Conservation (phyloP, 306 rosid genomes). For the Malus orientalis region DNA sequence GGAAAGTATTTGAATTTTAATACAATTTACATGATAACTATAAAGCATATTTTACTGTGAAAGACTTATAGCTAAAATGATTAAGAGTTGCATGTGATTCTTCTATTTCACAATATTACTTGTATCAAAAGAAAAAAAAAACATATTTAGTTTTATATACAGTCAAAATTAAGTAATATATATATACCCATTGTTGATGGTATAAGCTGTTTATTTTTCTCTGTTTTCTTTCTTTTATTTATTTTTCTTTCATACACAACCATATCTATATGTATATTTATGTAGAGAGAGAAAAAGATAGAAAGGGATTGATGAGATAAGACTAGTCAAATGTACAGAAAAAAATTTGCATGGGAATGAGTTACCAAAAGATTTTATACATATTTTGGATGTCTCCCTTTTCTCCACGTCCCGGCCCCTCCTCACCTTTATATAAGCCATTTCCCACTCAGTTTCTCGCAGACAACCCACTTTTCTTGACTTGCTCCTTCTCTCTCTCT, state of each 20-base stretch:
- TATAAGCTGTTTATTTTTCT: not conserved
- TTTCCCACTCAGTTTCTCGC: constrained; percentile 26
- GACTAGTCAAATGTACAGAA: constrained; percentile 29
- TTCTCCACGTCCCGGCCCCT: not conserved
- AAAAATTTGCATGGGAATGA: constrained; percentile 16
- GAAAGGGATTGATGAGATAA: constrained; percentile 2
- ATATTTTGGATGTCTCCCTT: not conserved
- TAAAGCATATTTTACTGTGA: no score
- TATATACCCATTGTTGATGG: not conserved
- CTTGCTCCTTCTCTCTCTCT: constrained; percentile 13
- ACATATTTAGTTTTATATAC: no score
- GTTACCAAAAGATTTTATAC: constrained; percentile 1
- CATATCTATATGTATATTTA: not conserved
- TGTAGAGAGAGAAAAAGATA: not conserved
- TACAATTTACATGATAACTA: no score
- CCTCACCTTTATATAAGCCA: constrained; percentile 38
- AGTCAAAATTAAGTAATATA: not conserved
- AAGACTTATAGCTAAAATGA: no score
- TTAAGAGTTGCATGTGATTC: no score
- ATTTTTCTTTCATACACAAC: not conserved
- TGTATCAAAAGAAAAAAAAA: no score
- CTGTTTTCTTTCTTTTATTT: not conserved
- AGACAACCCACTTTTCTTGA: constrained; percentile 30
- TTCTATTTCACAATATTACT: no score
- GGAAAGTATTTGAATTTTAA: no score